Conservation (phyloP, 1,284 basidiomycete genomes). For the Flammula alnicola region DNA sequence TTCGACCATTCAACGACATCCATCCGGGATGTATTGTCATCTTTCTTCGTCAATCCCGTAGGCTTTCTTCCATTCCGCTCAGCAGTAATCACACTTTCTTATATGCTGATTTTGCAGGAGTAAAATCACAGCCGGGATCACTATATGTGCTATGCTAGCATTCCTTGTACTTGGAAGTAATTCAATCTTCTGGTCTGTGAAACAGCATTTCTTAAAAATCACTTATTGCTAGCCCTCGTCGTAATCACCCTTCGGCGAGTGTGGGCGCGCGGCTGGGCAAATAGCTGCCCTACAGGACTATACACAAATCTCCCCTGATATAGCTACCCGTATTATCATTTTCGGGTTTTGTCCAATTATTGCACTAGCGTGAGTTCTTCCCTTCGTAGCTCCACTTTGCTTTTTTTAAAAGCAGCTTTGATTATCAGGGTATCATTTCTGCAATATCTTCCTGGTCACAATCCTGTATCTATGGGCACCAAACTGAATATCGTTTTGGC, state of each 20-base stretch:
- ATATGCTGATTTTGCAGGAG: neutral
- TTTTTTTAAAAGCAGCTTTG: neutral
- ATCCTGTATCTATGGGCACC: too few species aligned
- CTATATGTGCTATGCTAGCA: conserved; percentile 3
- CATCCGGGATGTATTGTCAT: conserved; percentile 20
- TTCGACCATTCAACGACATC: conserved; percentile 8
- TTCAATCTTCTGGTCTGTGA: neutral
- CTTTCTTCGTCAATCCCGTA: conserved; percentile 7
- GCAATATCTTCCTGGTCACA: neutral
- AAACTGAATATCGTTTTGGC: neutral
- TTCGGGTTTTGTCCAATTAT: conserved; percentile 15
- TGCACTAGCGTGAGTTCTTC: conserved; percentile 7
- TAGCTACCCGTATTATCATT: conserved; percentile 9
- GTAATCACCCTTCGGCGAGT: conserved; percentile 8
- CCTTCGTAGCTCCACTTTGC: neutral
- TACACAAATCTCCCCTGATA: conserved; percentile 11
- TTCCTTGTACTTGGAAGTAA: conserved; percentile 2
- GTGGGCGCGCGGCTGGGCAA: conserved; percentile 2
- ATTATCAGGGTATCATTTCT: neutral
- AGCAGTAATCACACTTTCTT: neutral
- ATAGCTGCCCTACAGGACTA: conserved; percentile 7
- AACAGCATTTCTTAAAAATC: neutral
- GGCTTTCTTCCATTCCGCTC: neutral
- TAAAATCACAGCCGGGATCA: conserved; percentile 6
- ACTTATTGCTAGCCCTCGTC: neutral